A percentile compares a stretch with the other conserved stretches of the same genome.
Conservation (phyloP, 257 asterid genomes). For the Linderniella brevidens region DNA sequence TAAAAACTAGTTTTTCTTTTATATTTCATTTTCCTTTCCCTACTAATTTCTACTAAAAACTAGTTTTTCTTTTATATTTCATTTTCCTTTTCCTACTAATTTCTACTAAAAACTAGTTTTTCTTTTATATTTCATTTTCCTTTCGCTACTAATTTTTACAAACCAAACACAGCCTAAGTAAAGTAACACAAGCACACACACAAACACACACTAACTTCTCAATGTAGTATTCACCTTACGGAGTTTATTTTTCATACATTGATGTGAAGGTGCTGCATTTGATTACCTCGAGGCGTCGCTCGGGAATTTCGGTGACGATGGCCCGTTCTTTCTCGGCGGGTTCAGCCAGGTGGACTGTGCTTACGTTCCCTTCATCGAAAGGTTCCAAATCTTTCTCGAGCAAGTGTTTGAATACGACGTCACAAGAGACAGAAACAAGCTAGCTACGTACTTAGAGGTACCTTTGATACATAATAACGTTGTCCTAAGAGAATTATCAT, state of each 20-base stretch:
- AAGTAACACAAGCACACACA: too few species aligned
- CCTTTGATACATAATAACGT: neutral
- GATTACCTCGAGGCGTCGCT: constrained; percentile 52
- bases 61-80: too few species aligned
- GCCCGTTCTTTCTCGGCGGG: constrained; percentile 58
- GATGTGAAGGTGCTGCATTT: constrained; percentile 20
- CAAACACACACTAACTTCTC: too few species aligned
- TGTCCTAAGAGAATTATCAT: neutral
- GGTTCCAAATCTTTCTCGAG: constrained; percentile 30
- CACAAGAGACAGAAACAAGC: constrained; percentile 39
- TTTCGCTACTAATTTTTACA: too few species aligned
- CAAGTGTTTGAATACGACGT: constrained; percentile 30
- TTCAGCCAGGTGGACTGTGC: constrained; percentile 47
- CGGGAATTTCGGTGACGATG: constrained; percentile 26
- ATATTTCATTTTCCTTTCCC: too few species aligned
- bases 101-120: too few species aligned
- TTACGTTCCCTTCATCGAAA: constrained; percentile 46
- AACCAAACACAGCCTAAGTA: too few species aligned
- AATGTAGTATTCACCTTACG: neutral
- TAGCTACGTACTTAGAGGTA: constrained; percentile 42
- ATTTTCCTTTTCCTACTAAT: too few species aligned
- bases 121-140: too few species aligned
- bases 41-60: too few species aligned
- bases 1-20: too few species aligned
- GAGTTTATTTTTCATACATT: neutral